These are phyloP conservation scores for Rubia peregrina DNA, from an alignment of 305 asterid species.

Conservation along the genomic window DNA sequence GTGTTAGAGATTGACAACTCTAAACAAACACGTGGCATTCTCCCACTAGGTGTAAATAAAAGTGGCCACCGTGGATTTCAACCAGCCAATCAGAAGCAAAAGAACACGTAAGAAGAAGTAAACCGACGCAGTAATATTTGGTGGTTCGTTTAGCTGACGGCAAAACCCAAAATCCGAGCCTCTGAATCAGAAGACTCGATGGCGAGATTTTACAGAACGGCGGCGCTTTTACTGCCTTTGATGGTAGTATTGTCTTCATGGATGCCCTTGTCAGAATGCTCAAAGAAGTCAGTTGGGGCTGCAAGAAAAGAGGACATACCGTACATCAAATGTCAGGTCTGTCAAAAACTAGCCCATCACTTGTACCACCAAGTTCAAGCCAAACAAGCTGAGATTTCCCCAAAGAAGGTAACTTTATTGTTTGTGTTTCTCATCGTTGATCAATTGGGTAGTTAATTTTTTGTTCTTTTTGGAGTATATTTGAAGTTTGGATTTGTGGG, in stretches of 20 bases:
- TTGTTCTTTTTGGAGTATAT: background rate
- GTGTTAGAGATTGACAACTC: background rate
- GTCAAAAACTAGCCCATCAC: constrained; percentile 61
- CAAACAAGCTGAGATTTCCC: constrained; percentile 62
- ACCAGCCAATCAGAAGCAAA: constrained; percentile 52
- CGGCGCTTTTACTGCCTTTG: constrained; percentile 15
- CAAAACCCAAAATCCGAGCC: background rate
- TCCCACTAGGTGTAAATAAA: background rate
- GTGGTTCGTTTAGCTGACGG: background rate
- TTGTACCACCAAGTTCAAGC: constrained; percentile 60
- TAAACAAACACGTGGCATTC: background rate
- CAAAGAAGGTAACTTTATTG: constrained; percentile 49
- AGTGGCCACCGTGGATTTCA: constrained; percentile 20
- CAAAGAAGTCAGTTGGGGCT: constrained; percentile 58
- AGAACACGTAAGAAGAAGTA: constrained; percentile 43
- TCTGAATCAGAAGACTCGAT: constrained; percentile 18
- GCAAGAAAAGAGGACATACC: constrained; percentile 92
- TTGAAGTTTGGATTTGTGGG: background rate
- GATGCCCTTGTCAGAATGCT: constrained; percentile 41
- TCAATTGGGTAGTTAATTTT: background rate
- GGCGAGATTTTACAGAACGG: constrained; percentile 29
- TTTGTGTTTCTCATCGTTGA: constrained; percentile 11
- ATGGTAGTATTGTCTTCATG: constrained; percentile 25
- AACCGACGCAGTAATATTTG: background rate
- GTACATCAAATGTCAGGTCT: constrained; percentile 70